Evolutionary conservation across 2,329 filamentous ascomycete genomes (phyloP).

Genomic region (Aspergillus amoenus): DNA sequence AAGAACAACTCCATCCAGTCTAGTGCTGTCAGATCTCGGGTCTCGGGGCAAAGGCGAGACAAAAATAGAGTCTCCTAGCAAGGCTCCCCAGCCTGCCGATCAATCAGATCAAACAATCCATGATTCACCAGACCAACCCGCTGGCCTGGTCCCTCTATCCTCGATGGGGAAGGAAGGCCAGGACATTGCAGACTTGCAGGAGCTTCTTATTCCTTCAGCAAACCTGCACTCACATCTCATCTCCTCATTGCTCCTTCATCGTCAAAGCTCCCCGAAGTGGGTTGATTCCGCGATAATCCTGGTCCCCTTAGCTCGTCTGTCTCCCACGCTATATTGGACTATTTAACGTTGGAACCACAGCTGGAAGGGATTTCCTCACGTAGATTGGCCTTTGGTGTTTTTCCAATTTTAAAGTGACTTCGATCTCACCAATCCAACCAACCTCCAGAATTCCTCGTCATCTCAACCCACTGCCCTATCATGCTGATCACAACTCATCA

Average conservation of each 20-base stretch:
- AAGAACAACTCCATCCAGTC: background rate
- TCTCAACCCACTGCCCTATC: background rate
- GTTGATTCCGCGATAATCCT: constrained; percentile 10
- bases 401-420: background rate
- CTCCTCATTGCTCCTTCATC: background rate
- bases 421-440: background rate
- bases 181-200: background rate
- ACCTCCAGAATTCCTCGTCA: background rate
- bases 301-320: background rate
- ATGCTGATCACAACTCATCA: background rate
- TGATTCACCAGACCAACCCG: background rate
- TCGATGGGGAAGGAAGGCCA: no score
- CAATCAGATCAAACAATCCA: background rate
- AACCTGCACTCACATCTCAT: background rate
- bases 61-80: constrained; percentile 1
- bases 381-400: no score
- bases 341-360: no score
- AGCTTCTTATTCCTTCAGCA: background rate
- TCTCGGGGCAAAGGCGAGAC: background rate
- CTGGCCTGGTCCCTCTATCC: background rate
- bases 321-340: background rate
- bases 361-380: no score
- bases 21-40: background rate
- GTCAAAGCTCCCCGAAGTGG: constrained; percentile 7
- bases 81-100: background rate